Evolutionary conservation across 2,329 filamentous ascomycete species (phyloP), one percentile per base, ranked within the genome.

Genomic region (Sporothrix variecibatus): DNA sequence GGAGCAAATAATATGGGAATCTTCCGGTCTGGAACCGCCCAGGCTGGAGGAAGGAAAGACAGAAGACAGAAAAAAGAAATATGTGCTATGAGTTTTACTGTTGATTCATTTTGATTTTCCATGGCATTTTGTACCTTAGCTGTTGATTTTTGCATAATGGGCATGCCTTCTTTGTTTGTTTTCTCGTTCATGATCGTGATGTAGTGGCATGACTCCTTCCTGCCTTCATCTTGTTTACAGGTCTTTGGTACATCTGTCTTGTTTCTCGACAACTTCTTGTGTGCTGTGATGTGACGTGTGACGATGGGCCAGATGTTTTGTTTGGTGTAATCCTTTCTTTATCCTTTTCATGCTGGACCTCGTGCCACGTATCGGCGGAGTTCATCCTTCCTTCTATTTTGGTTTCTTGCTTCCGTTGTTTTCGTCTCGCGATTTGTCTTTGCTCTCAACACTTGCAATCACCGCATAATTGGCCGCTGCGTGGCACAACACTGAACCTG

Each of bases 401-500:
- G 11, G 3, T 28, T 56, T 28, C 51, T 56, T 56, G 23, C 23
- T 56, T 56, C 23, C 12, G 40, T 23, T 11, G 28, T 38, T 46
- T 28, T 46, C 62, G 62, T 67, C n/a, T 67, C 62, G n/a, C 62
- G 38, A 28, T 64, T 67, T 43, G 20, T 23, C 15, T 26, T 67
- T 28, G 15, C 62, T 67, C 38, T 28, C 23, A 26, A 17, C 51
- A 28, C 26, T 23, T 67, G 62, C 38, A 46, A 67, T 67, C 23
- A 65, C 62, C 38, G 62, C 62, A 43, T 20, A 43, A 67, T 67
- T 28, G 38, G 12, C 62, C 38, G 38, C 5, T 0, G 43, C 38
- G 62, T 28, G 38, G n/a, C 8, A 67, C 62, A 49, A 67, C n/a
- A 67, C 38, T 20, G 23, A 6, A 3, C 4, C 43, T 49, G 20